These are phyloP conservation scores for Plasmodium fragile DNA, from an alignment of 169 alveolate species.

Conservation along the genomic window DNA sequence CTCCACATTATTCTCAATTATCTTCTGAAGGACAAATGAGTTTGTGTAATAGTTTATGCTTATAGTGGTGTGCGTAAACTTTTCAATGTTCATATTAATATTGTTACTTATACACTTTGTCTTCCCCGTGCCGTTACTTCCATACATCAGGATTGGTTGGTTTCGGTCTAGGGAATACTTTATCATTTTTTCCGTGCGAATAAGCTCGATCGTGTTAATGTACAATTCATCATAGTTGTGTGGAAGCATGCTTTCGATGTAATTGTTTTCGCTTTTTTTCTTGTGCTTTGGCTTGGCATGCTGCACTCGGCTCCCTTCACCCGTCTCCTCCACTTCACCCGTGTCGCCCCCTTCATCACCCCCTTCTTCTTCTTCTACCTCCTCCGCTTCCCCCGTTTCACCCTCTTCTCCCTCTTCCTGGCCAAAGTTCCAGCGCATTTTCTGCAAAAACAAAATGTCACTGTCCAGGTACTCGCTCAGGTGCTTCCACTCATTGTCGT, in stretches of 20 bases:
- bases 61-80: constrained; percentile 65
- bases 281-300: constrained; percentile 2
- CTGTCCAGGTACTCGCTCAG: constrained; percentile 61
- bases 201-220: constrained; percentile 62
- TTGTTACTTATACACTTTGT: constrained; percentile 71
- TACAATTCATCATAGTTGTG: constrained; percentile 66
- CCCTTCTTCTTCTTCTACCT: neutral
- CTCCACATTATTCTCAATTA: constrained; percentile 89
- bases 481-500: constrained; percentile 72
- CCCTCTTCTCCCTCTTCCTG: neutral
- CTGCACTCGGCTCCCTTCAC: neutral
- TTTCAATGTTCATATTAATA: constrained; percentile 74
- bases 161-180: constrained; percentile 52
- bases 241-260: constrained; percentile 69
- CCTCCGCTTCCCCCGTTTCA: neutral
- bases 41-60: constrained; percentile 70
- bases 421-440: constrained; percentile 27
- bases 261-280: constrained; percentile 26
- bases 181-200: constrained; percentile 68
- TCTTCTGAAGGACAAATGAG: constrained; percentile 86
- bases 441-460: constrained; percentile 56
- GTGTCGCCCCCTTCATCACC: neutral
- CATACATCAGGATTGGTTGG: constrained; percentile 61
- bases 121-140: constrained; percentile 72
- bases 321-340: neutral